Base-by-base conservation (phyloP, 345 rosid species). In the Diplotaxis tenuifolia region DNA sequence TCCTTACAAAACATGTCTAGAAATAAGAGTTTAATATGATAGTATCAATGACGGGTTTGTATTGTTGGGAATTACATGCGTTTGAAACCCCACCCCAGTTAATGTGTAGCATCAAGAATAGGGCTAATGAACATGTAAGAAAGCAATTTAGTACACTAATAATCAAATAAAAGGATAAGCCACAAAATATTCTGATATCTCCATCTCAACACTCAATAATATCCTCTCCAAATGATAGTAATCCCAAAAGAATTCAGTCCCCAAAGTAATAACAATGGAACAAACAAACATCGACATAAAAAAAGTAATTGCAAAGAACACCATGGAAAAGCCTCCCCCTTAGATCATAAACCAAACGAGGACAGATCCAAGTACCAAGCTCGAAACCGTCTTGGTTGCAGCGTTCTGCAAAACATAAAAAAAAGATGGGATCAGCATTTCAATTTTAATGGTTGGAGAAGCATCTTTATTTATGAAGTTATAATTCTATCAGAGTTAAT, bases 241-340 rank as follows among this genome's bases (percentile, higher is more conserved):
- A 52, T 67, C 77, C n/a, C 81, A 67, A 78, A 78, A 78, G 81
- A 78, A 78, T 78, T 53, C 60, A 67, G 74, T 78, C 73, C n/a
- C 80, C 18, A 53, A 56, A 71, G 72, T 63, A 78, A 72, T 78
- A 67, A 71, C 81, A 77, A 42, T 72, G 73, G 68, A 53, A 72
- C 72, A 72, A 53, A 78, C 63, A 72, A 60, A 25, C 45, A 65
- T 67, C 65, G n/a, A 66, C 63, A 71, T 59, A 52, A 65, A 11
- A 72, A 72, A 38, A 72, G 72, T 61, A n/a, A n/a, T n/a, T 53
- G 59, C 60, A 61, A 40, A 1, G 42, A 72, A 62, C 71, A 45
- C 23, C 49, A 6, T 6, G 42, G 12, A 9, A 18, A 22, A 70
- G 40, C 23, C 10, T 31, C 38, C 16, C 0, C 4, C 64, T 72